phyloP scores from a whole-genome alignment of 805 yeast species.

The Metschnikowia bowlesiae region DNA sequence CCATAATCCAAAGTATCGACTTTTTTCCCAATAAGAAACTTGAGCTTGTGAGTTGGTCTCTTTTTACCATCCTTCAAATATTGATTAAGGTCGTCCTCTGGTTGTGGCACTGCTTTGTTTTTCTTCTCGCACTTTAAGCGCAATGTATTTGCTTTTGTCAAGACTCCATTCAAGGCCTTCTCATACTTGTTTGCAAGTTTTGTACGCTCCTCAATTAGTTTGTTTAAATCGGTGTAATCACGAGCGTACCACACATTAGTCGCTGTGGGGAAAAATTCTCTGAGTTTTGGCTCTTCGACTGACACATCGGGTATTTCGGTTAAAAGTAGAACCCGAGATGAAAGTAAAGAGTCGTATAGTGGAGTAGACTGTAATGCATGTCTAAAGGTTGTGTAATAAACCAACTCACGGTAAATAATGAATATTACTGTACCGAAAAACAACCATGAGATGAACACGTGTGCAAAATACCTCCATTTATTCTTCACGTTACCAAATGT shows the following conservation, averaged over 20 bases:
- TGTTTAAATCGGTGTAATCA: constrained; percentile 52
- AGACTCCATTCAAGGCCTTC: constrained; percentile 55
- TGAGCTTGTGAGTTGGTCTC: constrained; percentile 77
- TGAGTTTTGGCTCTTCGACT: constrained; percentile 47
- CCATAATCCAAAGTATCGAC: constrained; percentile 80
- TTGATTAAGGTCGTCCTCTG: constrained; percentile 51
- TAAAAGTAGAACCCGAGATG: constrained; percentile 69
- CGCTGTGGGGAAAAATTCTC: constrained; percentile 60
- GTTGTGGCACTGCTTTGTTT: constrained; percentile 49
- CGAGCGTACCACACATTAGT: constrained; percentile 59
- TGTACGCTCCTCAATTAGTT: constrained; percentile 57
- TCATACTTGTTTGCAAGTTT: constrained; percentile 61
- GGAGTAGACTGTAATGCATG: constrained; percentile 74
- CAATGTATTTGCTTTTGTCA: constrained; percentile 55
- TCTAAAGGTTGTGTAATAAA: constrained; percentile 65
- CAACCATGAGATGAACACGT: constrained; percentile 71
- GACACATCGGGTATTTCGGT: constrained; percentile 57
- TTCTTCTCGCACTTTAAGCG: constrained; percentile 57
- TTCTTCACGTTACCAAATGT: constrained; percentile 59
- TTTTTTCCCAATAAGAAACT: constrained; percentile 71
- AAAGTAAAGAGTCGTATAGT: constrained; percentile 59
- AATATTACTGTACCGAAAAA: constrained; percentile 63
- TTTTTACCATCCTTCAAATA: constrained; percentile 66
- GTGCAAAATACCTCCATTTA: constrained; percentile 67
- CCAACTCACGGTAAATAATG: constrained; percentile 69